Evolutionary conservation across 495 filamentous ascomycete species (phyloP), one percentile per base, ranked within the genome.

Genomic region (Neurospora discreta): DNA sequence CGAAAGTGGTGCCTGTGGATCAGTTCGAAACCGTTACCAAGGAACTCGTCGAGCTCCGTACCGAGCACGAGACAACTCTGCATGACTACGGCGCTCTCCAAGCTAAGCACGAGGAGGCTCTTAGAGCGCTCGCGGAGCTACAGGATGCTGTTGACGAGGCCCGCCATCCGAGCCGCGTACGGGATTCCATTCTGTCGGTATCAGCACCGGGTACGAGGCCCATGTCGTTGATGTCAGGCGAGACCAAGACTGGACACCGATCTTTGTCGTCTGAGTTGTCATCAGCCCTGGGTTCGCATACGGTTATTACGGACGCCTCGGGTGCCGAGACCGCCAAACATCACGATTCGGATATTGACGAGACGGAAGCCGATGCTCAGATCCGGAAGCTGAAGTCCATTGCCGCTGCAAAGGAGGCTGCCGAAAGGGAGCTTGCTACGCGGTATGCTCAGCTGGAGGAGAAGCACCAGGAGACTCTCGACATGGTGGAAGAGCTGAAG

Each of bases 221-320:
- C 16, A 85, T 88, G 69, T 96, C 94, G 91, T 97, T 97, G 94
- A 91, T 98, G 92, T 88, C 90, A 83, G 90, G 87, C 83, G 91
- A 90, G 76, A 85, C 86, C 79, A 94, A 89, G 80, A 86, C 88
- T 85, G 91, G 89, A 83, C 90, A 85, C 82, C 94, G 91, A 80
- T 97, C 94, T 82, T 92, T 98, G 79, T 97, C 92, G 73, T 94
- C 93, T 89, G 94, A 98, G 82, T 89, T 97, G 81, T 97, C 93
- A 83, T 98, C 91, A 84, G 93, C 86, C 88, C 92, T 90, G 89
- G 93, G 91, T 79, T 94, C 92, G 79, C 89, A 88, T 75, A 85
- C 86, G 78, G 89, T 89, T 76, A 83, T 84, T 77, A 86, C 90
- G 76, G 84, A 84, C 36, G 72, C 69, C 36, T 89, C 89, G 75